These are phyloP conservation scores for Malus asiatica DNA, from an alignment of 306 rosid species.

Conservation along the genomic window DNA sequence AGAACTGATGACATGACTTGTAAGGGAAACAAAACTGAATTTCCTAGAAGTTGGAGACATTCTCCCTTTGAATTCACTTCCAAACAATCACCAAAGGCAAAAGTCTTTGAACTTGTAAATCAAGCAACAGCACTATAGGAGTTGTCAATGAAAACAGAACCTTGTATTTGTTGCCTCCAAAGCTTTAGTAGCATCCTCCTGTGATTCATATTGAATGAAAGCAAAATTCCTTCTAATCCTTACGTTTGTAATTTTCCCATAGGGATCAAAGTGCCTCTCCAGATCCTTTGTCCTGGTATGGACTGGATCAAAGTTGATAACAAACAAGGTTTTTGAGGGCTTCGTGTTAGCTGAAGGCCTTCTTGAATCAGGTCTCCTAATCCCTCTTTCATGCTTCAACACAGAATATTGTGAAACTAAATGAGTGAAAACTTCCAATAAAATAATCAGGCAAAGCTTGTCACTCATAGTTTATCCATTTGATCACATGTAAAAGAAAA, in stretches of 20 bases:
- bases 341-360: conserved; percentile 48
- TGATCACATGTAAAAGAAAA: not conserved
- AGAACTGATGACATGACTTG: not conserved
- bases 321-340: conserved; percentile 73
- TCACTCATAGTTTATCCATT: conserved; percentile 1
- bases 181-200: conserved; percentile 77
- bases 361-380: conserved; percentile 51
- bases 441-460: conserved; percentile 2
- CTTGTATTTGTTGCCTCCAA: conserved; percentile 68
- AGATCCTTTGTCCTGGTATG: conserved; percentile 75
- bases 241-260: conserved; percentile 63
- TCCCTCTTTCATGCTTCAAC: conserved; percentile 75
- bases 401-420: conserved; percentile 13
- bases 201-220: conserved; percentile 65
- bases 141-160: conserved; percentile 30
- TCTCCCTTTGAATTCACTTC: not conserved
- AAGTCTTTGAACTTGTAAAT: not conserved
- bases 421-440: conserved; percentile 5
- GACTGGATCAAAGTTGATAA: conserved; percentile 77
- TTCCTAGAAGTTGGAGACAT: not conserved
- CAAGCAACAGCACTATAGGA: not conserved
- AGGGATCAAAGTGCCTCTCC: conserved; percentile 72
- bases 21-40: not conserved
- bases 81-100: not conserved
- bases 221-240: conserved; percentile 87